Evolutionary conservation across 2,329 filamentous ascomycete genomes (phyloP).

Genomic region (Colletotrichum gloeosporioides): DNA sequence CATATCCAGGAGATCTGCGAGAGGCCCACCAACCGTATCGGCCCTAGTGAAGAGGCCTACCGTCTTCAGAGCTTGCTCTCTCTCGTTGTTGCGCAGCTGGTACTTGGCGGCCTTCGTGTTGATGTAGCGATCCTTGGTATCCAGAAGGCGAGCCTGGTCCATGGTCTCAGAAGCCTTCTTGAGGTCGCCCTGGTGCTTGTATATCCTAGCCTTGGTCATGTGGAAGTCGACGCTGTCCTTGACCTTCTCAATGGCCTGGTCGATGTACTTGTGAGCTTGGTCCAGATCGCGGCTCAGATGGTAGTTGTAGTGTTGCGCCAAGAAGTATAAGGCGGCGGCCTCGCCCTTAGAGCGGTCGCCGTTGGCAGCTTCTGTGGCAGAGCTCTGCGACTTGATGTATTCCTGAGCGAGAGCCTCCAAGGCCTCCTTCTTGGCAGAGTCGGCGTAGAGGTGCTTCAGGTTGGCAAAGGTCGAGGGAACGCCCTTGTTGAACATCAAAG

Average conservation of each 20-base stretch:
- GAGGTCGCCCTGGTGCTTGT: conserved; percentile 85
- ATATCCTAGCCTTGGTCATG: conserved; percentile 94
- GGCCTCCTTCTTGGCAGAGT: conserved; percentile 77
- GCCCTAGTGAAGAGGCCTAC: conserved; percentile 95
- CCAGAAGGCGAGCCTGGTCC: conserved; percentile 84
- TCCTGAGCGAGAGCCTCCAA: conserved; percentile 79
- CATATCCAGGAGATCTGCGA: conserved; percentile 95
- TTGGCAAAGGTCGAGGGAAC: conserved; percentile 97
- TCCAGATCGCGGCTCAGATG: conserved; percentile 81
- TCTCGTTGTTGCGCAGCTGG: conserved; percentile 90
- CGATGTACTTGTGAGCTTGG: conserved; percentile 82
- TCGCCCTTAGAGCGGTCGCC: conserved; percentile 65
- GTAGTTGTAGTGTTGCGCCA: conserved; percentile 98
- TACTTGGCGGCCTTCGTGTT: conserved; percentile 99
- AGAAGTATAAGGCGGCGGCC: conserved; percentile 86
- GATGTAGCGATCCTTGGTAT: conserved; percentile 93
- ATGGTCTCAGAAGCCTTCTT: conserved; percentile 84
- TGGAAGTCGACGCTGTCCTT: conserved; percentile 87
- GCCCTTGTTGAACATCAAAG: conserved; percentile 86
- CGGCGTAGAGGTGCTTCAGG: conserved; percentile 88
- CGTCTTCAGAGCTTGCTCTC: conserved; percentile 82
- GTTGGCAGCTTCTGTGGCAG: conserved; percentile 48
- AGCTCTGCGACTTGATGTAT: conserved; percentile 69
- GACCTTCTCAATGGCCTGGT: conserved; percentile 81
- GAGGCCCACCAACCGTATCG: conserved; percentile 84